phyloP scores from a whole-genome alignment of 2,329 filamentous ascomycete species.

The Paramyrothecium sp. region DNA sequence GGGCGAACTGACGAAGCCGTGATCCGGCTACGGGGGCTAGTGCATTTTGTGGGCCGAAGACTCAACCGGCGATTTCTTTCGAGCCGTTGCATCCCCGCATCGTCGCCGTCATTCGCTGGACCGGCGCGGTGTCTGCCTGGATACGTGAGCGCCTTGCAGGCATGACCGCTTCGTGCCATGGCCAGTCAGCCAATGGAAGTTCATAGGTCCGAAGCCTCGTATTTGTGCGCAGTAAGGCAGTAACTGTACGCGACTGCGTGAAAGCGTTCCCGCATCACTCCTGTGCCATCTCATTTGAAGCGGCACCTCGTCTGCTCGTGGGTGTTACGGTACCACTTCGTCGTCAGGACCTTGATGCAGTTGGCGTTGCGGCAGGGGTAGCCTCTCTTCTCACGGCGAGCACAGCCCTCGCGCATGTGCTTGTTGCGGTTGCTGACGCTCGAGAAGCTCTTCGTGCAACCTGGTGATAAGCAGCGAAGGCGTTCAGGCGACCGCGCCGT shows the following conservation, averaged over 20 bases:
- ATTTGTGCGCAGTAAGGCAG: neutral
- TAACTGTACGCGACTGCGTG: neutral
- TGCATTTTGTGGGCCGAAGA: no score
- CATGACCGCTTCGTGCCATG: no score
- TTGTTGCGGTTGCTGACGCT: conserved; percentile 29
- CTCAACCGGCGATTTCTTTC: no score
- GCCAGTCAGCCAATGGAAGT: no score
- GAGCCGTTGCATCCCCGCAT: no score
- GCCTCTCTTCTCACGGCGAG: conserved; percentile 15
- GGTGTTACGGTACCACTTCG: conserved; percentile 24
- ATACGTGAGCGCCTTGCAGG: no score
- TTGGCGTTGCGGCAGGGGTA: conserved; percentile 21
- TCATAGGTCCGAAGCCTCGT: no score
- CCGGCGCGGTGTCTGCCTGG: no score
- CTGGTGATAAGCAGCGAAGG: conserved; percentile 13
- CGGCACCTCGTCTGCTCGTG: conserved; percentile 26
- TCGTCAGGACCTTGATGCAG: conserved; percentile 21
- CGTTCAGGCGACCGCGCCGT: conserved; percentile 6
- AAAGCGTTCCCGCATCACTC: neutral
- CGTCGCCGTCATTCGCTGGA: no score
- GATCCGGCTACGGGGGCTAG: no score
- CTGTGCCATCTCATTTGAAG: conserved; percentile 7
- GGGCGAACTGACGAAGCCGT: no score
- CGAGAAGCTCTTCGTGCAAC: conserved; percentile 25
- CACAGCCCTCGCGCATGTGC: conserved; percentile 25